Conservation (phyloP, 495 filamentous ascomycete genomes). For the Zalerion maritima region DNA sequence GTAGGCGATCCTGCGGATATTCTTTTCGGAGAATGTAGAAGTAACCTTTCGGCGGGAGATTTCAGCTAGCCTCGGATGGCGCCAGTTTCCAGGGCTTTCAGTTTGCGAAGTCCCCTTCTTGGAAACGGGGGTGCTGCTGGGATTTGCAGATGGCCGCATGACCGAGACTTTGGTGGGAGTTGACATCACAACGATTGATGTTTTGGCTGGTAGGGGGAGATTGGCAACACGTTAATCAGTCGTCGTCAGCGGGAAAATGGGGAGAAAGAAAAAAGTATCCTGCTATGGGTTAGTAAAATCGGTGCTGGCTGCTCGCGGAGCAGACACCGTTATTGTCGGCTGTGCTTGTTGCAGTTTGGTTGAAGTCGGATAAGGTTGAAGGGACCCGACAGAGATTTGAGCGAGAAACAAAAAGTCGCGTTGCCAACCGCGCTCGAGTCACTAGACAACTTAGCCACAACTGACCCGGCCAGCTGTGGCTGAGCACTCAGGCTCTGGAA, state of each 20-base stretch:
- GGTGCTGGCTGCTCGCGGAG: neutral
- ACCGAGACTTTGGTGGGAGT: conserved; percentile 2
- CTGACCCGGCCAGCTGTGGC: no score
- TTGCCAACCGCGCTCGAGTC: no score
- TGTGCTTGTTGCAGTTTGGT: neutral
- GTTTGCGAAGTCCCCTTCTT: conserved; percentile 29
- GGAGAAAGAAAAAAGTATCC: neutral
- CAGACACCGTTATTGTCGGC: neutral
- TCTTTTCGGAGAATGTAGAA: conserved; percentile 55
- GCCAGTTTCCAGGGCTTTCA: conserved; percentile 63
- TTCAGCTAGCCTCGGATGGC: conserved; percentile 67
- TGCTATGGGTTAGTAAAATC: neutral
- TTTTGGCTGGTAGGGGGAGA: neutral
- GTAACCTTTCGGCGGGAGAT: conserved; percentile 61
- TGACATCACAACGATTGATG: no score
- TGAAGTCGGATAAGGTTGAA: no score
- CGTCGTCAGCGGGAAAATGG: neutral
- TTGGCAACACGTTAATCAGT: neutral
- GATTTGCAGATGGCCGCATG: conserved; percentile 8
- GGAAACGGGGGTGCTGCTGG: conserved; percentile 22
- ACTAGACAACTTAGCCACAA: no score
- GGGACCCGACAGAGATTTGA: no score
- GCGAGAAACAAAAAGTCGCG: no score
- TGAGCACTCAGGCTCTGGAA: no score
- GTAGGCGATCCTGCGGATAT: conserved; percentile 47